Evolutionary conservation across 768 basidiomycete genomes (phyloP), one percentile per base, ranked within the genome.

Genomic region (Phanerochaete sordida): DNA sequence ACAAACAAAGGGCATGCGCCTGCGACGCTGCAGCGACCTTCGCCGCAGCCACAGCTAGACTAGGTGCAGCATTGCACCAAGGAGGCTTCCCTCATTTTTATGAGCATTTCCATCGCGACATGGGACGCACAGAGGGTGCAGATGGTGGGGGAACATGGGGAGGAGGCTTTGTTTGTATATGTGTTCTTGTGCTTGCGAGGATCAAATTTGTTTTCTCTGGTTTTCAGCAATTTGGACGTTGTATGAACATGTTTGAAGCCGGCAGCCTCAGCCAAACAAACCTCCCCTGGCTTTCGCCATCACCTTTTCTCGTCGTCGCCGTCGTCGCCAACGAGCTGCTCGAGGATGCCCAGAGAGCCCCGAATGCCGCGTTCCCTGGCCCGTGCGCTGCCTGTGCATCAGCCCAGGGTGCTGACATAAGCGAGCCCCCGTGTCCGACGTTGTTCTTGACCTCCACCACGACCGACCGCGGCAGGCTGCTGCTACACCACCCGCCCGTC

Each of bases 211-310:
- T 88, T 86, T 87, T 86, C 84, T 79, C 77, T 76, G 85, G 85
- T 86, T 84, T 80, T 86, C 77, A 73, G 81, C 75, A 77, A 83
- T 88, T 88, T 88, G 87, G 81, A 81, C 81, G 75, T 72, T 83
- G 82, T 84, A 79, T 78, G 76, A 75, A 77, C 77, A 77, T 83
- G 82, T 82, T 85, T 83, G 78, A 79, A 77, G 73, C 75, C 54
- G 59, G 30, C 33, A 31, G 51, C 53, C 53, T 39, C 61, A 43
- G 51, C 74, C 78, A 83, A 82, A 77, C 75, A 77, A 72, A 70
- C 69, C 69, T 68, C 69, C 70, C 65, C 73, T 53, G 53, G 31
- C 55, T 49, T 27, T 55, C 45, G 28, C 54, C 54, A 23, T 57
- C 62, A 43, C 52, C 53, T 44, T 23, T 43, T 21, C n/a, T 27